Evolutionary conservation across 805 yeast species (phyloP).

Genomic region (Nakazawaea holstii): DNA sequence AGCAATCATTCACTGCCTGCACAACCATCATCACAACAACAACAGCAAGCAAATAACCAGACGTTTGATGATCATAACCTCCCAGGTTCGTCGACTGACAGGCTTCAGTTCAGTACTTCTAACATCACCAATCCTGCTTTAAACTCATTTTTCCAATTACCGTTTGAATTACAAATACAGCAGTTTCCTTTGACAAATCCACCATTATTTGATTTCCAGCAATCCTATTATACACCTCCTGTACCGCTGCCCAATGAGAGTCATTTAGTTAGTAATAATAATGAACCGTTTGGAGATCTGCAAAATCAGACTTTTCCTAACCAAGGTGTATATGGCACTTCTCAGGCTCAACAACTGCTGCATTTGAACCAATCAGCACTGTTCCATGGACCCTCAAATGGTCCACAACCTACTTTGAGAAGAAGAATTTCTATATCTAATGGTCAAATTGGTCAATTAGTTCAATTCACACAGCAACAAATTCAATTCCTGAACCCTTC

Average conservation of each 20-base stretch:
- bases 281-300: background rate
- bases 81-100: background rate
- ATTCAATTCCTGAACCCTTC: constrained; percentile 9
- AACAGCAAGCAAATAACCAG: too few species aligned
- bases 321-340: background rate
- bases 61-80: background rate
- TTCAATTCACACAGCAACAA: constrained; percentile 24
- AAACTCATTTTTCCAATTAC: constrained; percentile 11
- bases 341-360: too few species aligned
- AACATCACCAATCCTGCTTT: constrained; percentile 9
- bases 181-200: constrained; percentile 30
- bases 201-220: constrained; percentile 25
- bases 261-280: background rate
- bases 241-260: background rate
- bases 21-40: background rate
- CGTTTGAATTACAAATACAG: constrained; percentile 18
- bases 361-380: background rate
- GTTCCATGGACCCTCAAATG: background rate
- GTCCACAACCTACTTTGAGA: constrained; percentile 24
- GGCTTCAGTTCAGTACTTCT: background rate
- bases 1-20: too few species aligned
- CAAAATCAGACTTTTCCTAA: background rate
- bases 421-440: constrained; percentile 77
- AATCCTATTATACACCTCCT: constrained; percentile 3
- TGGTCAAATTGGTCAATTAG: constrained; percentile 79